Evolutionary conservation across 306 rosid species (phyloP).

Genomic region (Rosa persica): DNA sequence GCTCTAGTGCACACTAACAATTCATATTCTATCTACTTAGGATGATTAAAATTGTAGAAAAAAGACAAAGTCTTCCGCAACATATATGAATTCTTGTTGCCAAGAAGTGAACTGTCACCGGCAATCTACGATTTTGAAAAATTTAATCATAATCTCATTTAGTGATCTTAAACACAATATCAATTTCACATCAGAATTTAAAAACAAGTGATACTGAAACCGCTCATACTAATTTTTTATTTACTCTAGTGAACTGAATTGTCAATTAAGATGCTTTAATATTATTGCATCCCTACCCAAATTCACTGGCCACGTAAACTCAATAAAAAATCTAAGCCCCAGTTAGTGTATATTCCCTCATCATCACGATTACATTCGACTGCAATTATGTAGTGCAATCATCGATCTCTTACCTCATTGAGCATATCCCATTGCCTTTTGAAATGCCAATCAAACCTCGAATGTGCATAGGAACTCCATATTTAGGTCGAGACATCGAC

Average conservation of each 20-base stretch:
- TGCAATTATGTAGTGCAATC: neutral
- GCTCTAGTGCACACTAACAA: neutral
- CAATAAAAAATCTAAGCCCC: neutral
- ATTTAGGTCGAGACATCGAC: neutral
- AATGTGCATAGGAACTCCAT: neutral
- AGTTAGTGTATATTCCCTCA: neutral
- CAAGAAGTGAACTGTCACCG: neutral
- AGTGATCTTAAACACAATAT: neutral
- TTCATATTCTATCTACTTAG: neutral
- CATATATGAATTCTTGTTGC: neutral
- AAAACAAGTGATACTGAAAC: neutral
- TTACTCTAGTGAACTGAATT: neutral
- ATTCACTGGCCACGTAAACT: neutral
- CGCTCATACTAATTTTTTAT: no score
- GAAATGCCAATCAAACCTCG: neutral
- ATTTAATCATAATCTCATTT: no score
- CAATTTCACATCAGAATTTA: neutral
- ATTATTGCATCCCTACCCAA: neutral
- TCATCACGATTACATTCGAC: neutral
- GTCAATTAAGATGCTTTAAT: neutral
- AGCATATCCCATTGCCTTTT: neutral
- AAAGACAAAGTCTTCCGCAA: neutral
- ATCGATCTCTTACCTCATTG: neutral
- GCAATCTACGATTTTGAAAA: no score
- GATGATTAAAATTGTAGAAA: neutral